Conservation (phyloP, 306 rosid species). For the Boehmeria nivea region DNA sequence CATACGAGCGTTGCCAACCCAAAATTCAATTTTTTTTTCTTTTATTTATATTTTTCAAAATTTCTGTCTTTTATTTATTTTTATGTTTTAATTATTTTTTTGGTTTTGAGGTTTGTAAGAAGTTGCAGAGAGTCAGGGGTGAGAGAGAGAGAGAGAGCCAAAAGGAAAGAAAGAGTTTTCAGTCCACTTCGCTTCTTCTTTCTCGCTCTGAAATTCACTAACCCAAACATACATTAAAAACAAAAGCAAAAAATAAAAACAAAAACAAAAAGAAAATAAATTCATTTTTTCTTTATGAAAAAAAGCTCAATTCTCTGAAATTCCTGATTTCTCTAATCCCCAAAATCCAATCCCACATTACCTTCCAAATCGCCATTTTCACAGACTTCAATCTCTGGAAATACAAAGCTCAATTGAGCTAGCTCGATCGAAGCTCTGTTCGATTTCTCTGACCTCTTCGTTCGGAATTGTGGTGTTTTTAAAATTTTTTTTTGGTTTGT, state of each 20-base stretch:
- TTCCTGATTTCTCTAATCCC: neutral
- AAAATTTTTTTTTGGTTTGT: neutral
- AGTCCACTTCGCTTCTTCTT: slow-evolving; percentile 49
- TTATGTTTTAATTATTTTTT: slow-evolving; percentile 11
- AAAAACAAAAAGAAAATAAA: too few species aligned
- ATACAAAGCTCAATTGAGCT: neutral
- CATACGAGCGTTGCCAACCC: neutral
- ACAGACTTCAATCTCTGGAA: neutral
- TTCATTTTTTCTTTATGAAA: slow-evolving; percentile 3
- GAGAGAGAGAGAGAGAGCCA: slow-evolving; percentile 5
- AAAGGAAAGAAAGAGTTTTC: slow-evolving; percentile 24
- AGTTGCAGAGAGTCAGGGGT: slow-evolving; percentile 14
- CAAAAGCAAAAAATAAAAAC: too few species aligned
- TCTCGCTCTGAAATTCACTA: too few species aligned
- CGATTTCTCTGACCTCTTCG: neutral
- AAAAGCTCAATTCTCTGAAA: neutral
- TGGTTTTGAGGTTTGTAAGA: slow-evolving; percentile 1
- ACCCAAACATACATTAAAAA: too few species aligned
- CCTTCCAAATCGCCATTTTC: neutral
- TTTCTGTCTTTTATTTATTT: neutral
- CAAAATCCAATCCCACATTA: neutral
- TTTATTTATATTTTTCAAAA: neutral
- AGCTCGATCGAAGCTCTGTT: slow-evolving; percentile 3
- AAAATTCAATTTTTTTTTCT: neutral
- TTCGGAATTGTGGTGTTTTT: too few species aligned